Evolutionary conservation across 2,329 filamentous ascomycete genomes (phyloP).

Genomic region (Fusarium hainanense): DNA sequence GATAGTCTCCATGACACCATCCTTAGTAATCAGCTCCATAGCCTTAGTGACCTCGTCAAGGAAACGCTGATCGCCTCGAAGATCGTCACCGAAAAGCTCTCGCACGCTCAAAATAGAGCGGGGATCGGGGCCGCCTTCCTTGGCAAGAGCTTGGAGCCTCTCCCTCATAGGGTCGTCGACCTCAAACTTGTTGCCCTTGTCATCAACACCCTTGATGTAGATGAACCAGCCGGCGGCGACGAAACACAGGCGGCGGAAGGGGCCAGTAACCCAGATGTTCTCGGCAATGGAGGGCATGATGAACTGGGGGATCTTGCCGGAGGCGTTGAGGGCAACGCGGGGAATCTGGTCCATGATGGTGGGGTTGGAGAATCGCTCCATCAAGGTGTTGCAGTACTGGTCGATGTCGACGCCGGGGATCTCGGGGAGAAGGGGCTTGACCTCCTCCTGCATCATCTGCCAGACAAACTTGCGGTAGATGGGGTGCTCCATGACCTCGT

Average conservation of each 20-base stretch:
- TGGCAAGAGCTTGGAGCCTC: slow-evolving; percentile 59
- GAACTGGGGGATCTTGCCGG: slow-evolving; percentile 65
- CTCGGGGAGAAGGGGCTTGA: slow-evolving; percentile 62
- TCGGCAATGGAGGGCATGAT: slow-evolving; percentile 61
- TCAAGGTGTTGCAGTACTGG: slow-evolving; percentile 63
- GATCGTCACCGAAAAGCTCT: slow-evolving; percentile 62
- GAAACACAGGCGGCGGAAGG: slow-evolving; percentile 61
- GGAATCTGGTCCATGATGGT: slow-evolving; percentile 66
- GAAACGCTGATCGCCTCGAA: slow-evolving; percentile 61
- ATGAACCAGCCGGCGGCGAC: slow-evolving; percentile 62
- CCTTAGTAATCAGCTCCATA: slow-evolving; percentile 58
- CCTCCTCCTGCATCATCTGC: slow-evolving; percentile 67
- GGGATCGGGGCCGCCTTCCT: slow-evolving; percentile 56
- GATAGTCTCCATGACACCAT: slow-evolving; percentile 62
- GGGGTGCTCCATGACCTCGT: slow-evolving; percentile 64
- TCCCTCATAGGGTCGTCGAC: slow-evolving; percentile 62
- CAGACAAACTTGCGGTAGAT: slow-evolving; percentile 60
- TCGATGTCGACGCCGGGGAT: slow-evolving; percentile 64
- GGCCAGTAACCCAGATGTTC: slow-evolving; percentile 58
- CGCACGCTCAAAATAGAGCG: slow-evolving; percentile 57
- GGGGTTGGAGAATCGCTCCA: slow-evolving; percentile 66
- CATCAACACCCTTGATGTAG: slow-evolving; percentile 62
- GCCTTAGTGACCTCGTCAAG: slow-evolving; percentile 58
- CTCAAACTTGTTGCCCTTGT: slow-evolving; percentile 56
- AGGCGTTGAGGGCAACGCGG: slow-evolving; percentile 62